Base-by-base conservation (phyloP, 306 rosid genomes). In the Dalbergia cultrata region DNA sequence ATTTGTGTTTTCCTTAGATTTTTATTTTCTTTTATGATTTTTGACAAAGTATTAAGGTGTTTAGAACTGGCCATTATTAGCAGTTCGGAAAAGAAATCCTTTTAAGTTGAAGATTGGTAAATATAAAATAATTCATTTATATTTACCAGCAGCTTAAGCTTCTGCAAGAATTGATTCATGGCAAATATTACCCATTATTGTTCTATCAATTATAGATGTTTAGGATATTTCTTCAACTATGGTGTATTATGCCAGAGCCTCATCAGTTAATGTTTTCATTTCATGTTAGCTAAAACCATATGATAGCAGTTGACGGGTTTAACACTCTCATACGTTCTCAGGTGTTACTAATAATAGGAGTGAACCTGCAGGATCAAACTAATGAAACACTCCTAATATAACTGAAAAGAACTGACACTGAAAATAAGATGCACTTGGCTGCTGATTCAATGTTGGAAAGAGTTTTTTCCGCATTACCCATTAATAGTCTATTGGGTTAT, bases 361-460 rank as follows among this genome's bases (percentile, higher is more conserved):
- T 49, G 37, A 17, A 57, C 56, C 72, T 59, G 76, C 13, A 3
- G 71, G 73, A 63, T 41, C 73, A 78, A 41, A 31, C 16, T 53
- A 67, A 58, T 39, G 50, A 67, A 78, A 50, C 56, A 50, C 43
- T 37, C 53, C 70, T 47, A 11, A 19, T 58, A 19, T 65, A 61
- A 21, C 31, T 18, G 54, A 65, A 65, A 68, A 19, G 35, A 79
- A 43, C 7, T 58, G 73, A 14, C 65, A 62, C 66, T 19, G 54
- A 72, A 37, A 26, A 1, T 58, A 73, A 57, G 65, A 13, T 66
- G 53, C 77, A 49, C 17, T 16, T 68, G 64, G 53, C 61, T 8
- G 59, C 74, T 17, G 52, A 74, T 61, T 84, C 59, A 57, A 49
- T 67, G 54, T 53, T 53, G 64, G 18, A 62, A 52, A 69, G 63